These are phyloP conservation scores for Schizochytrium sp. DNA, from an alignment of 108 stramenopile species.

Conservation along the genomic window DNA sequence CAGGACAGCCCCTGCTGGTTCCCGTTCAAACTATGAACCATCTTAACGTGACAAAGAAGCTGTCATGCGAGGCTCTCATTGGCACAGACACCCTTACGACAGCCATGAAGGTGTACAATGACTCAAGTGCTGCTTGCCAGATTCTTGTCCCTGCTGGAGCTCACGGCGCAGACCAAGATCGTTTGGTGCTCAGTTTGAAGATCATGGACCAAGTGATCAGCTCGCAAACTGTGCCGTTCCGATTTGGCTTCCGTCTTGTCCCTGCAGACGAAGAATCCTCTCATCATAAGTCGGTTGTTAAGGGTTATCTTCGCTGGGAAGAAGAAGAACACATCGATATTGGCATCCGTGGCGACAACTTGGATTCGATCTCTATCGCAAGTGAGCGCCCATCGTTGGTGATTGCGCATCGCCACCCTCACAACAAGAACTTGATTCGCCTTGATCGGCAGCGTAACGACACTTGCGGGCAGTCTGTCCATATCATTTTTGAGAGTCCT, in stretches of 20 bases:
- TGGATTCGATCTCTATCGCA: neutral
- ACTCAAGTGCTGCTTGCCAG: constrained; percentile 31
- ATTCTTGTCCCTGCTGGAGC: neutral
- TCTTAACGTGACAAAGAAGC: neutral
- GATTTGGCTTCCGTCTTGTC: constrained; percentile 14
- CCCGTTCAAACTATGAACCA: constrained; percentile 26
- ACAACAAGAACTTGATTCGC: neutral
- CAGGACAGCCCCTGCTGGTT: neutral
- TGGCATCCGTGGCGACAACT: neutral
- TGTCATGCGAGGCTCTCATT: constrained; percentile 6
- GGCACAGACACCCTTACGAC: neutral
- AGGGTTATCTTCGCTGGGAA: constrained; percentile 37
- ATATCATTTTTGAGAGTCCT: neutral
- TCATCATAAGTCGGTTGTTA: neutral
- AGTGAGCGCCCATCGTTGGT: neutral
- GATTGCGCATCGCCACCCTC: neutral
- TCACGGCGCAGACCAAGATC: neutral
- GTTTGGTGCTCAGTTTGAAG: neutral
- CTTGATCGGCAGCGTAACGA: constrained; percentile 46
- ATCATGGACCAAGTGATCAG: constrained; percentile 17
- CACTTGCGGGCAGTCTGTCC: constrained; percentile 32
- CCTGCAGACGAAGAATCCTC: neutral
- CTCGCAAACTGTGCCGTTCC: neutral
- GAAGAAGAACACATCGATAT: neutral
- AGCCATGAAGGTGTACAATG: constrained; percentile 10